Evolutionary conservation across 352 stramenopile genomes (phyloP).

Genomic region (Pythium folliculosum): DNA sequence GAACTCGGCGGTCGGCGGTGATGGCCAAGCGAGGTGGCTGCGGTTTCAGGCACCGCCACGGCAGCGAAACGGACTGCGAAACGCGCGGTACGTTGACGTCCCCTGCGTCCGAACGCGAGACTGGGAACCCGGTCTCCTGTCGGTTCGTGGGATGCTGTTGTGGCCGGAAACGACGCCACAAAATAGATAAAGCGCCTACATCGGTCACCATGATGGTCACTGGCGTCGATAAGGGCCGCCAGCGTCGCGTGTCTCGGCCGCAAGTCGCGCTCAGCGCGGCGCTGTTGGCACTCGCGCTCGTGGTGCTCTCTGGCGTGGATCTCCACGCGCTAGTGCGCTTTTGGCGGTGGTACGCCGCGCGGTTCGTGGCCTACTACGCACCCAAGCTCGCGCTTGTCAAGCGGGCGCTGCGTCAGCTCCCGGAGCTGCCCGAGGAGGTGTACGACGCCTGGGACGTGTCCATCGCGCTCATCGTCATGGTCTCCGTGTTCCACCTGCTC

Average conservation of each 20-base stretch:
- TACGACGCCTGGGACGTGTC: conserved; percentile 38
- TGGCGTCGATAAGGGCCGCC: too few relatives aligned
- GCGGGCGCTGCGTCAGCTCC: neutral
- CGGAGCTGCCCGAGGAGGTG: conserved; percentile 34
- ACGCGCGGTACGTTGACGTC: too few relatives aligned
- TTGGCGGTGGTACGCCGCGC: conserved; percentile 27
- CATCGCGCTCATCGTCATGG: conserved; percentile 32
- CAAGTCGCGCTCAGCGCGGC: neutral
- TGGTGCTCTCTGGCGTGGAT: neutral
- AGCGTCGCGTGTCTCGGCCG: neutral
- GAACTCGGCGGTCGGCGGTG: too few relatives aligned
- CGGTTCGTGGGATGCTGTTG: too few relatives aligned
- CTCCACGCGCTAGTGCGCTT: conserved; percentile 15
- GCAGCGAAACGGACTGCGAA: neutral
- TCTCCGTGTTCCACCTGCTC: conserved; percentile 40
- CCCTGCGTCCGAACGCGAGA: too few relatives aligned
- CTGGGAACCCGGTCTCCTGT: too few relatives aligned
- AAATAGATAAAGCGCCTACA: too few relatives aligned
- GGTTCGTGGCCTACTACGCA: conserved; percentile 38
- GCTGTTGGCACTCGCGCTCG: neutral
- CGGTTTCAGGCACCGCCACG: neutral
- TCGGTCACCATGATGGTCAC: too few relatives aligned
- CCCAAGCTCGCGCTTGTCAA: conserved; percentile 23
- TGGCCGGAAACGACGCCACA: too few relatives aligned
- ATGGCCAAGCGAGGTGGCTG: neutral